phyloP scores from a whole-genome alignment of 441 rosid genomes.

The Raphanus hybrid region DNA sequence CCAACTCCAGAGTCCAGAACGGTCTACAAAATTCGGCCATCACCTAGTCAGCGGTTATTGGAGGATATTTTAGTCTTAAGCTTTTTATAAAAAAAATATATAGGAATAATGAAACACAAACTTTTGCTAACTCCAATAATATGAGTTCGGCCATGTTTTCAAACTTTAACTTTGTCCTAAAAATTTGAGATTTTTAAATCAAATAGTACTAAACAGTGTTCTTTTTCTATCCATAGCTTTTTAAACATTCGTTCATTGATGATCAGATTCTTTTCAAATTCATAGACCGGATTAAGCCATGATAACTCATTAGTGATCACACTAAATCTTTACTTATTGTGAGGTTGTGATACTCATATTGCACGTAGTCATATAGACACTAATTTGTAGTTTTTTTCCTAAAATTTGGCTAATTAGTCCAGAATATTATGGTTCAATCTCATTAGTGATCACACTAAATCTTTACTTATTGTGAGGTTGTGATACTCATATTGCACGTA shows the following conservation, averaged over 20 bases:
- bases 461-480: too few species aligned
- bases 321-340: too few species aligned
- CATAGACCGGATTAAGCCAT: neutral
- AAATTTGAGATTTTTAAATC: neutral
- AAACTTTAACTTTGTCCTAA: neutral
- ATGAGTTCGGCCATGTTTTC: neutral
- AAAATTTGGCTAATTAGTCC: too few species aligned
- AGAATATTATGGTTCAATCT: too few species aligned
- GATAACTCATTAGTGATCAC: neutral
- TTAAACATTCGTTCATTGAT: neutral
- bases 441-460: neutral
- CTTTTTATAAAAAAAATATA: too few species aligned
- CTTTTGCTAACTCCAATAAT: neutral
- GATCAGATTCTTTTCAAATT: neutral
- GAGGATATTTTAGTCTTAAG: too few species aligned
- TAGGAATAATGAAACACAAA: neutral
- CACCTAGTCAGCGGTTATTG: neutral
- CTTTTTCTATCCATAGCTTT: neutral
- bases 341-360: constrained; percentile 4
- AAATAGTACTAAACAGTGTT: neutral
- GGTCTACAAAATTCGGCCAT: neutral
- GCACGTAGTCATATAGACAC: neutral
- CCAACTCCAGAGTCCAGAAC: too few species aligned
- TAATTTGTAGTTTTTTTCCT: neutral
- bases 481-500: neutral